Evolutionary conservation across 257 asterid genomes (phyloP).

Genomic region (Petunia axillaris): DNA sequence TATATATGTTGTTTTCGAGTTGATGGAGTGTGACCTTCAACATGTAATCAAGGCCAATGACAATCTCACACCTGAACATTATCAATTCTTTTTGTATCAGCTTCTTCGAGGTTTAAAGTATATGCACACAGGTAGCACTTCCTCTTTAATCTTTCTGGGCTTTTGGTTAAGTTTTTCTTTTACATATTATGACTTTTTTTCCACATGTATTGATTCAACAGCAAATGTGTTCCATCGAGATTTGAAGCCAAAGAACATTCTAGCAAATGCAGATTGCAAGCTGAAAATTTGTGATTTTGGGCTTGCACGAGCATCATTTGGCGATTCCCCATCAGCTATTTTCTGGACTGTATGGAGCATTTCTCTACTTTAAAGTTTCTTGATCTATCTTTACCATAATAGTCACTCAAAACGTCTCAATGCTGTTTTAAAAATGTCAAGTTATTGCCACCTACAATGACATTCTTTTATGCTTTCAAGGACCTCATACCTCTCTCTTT

Average conservation of each 20-base stretch:
- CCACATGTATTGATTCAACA: constrained; percentile 42
- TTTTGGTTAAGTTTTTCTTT: neutral
- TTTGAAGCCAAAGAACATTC: constrained; percentile 91
- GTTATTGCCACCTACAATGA: constrained; percentile 10
- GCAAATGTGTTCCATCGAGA: constrained; percentile 94
- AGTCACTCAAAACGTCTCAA: neutral
- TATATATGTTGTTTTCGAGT: constrained; percentile 90
- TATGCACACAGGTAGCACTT: constrained; percentile 73
- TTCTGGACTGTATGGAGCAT: constrained; percentile 90
- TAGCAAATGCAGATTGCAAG: constrained; percentile 98
- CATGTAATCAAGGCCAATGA: constrained; percentile 90
- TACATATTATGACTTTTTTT: neutral
- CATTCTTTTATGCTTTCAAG: neutral
- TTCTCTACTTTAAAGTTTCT: constrained; percentile 23
- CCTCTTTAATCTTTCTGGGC: neutral
- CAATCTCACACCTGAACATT: constrained; percentile 90
- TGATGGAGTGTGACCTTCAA: constrained; percentile 99
- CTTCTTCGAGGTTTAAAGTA: constrained; percentile 90
- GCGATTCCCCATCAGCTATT: constrained; percentile 91
- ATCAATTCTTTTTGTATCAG: constrained; percentile 95
- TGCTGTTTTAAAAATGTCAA: neutral
- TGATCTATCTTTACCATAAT: constrained; percentile 8
- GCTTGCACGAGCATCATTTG: constrained; percentile 92
- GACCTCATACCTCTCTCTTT: neutral
- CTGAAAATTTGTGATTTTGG: constrained; percentile 98